Percentiles rank a stretch among this genome's conserved stretches.
Conservation (phyloP, 2,329 filamentous ascomycete genomes). For the Neodidymelliopsis sp. region DNA sequence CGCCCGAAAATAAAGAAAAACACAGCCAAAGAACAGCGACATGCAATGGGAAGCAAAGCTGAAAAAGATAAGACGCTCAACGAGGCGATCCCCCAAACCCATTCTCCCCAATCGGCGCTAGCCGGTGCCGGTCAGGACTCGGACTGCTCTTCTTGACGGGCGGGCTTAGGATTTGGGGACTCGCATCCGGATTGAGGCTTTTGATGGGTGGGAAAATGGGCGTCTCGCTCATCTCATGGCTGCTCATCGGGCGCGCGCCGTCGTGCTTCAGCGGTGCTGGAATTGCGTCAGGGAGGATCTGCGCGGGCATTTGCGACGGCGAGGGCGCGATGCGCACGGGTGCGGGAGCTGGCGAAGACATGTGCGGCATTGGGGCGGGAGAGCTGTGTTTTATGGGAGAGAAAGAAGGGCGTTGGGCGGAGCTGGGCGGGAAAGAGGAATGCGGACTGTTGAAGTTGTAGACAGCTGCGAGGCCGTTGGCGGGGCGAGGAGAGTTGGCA, state of each 20-base stretch:
- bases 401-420: slow-evolving; percentile 42
- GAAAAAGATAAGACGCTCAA: background rate
- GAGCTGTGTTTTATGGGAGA: slow-evolving; percentile 51
- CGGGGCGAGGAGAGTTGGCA: slow-evolving; percentile 43
- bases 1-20: background rate
- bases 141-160: slow-evolving; percentile 61
- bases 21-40: background rate
- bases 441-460: slow-evolving; percentile 53
- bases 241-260: slow-evolving; percentile 42
- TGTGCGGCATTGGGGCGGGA: slow-evolving; percentile 44
- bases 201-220: slow-evolving; percentile 66
- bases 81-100: background rate
- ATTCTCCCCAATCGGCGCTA: slow-evolving; percentile 11
- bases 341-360: slow-evolving; percentile 40
- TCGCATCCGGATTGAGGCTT: slow-evolving; percentile 65
- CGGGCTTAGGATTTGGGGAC: slow-evolving; percentile 65
- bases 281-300: slow-evolving; percentile 45
- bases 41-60: background rate
- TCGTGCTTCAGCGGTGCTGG: slow-evolving; percentile 59
- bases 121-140: slow-evolving; percentile 29
- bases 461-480: slow-evolving; percentile 40
- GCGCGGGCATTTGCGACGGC: slow-evolving; percentile 41
- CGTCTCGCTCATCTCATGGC: slow-evolving; percentile 44
- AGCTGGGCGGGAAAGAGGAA: slow-evolving; percentile 55
- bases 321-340: slow-evolving; percentile 39